phyloP scores from a whole-genome alignment of 2,329 filamentous ascomycete genomes.

The Metarhizium guizhouense region DNA sequence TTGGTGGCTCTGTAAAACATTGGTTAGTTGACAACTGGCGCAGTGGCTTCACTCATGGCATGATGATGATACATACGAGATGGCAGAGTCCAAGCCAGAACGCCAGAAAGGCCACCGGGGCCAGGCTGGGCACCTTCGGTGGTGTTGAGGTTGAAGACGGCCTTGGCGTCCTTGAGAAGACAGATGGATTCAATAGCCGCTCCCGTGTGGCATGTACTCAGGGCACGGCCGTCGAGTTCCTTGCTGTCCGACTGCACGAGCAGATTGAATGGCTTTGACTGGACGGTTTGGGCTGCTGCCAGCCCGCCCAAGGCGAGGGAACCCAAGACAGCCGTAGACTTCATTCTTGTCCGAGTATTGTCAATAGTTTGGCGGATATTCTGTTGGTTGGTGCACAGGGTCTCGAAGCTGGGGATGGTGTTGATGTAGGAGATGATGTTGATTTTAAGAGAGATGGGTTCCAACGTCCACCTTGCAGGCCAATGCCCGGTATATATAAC shows the following conservation, averaged over 20 bases:
- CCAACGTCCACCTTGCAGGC: too few species aligned
- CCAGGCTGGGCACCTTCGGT: constrained; percentile 6
- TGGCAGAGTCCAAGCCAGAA: constrained; percentile 8
- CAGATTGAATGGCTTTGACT: constrained; percentile 15
- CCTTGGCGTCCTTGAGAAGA: background rate
- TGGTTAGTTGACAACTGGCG: background rate
- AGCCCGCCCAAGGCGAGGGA: constrained; percentile 5
- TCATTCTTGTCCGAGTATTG: constrained; percentile 4
- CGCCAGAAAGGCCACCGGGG: constrained; percentile 5
- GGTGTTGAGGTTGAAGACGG: constrained; percentile 10
- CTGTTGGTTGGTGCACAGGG: background rate
- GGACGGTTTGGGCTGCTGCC: constrained; percentile 7
- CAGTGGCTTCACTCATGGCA: too few species aligned
- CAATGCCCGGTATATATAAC: too few species aligned
- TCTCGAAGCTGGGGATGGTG: too few species aligned
- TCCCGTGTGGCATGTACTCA: constrained; percentile 12
- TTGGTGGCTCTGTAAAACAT: background rate
- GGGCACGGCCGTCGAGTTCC: constrained; percentile 8
- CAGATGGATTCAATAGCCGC: constrained; percentile 15
- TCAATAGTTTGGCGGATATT: too few species aligned
- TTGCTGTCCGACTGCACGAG: constrained; percentile 8
- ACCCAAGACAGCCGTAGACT: constrained; percentile 2
- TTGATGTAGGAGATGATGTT: too few species aligned
- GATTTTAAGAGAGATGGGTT: too few species aligned
- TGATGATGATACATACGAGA: background rate